Evolutionary conservation across 2,329 filamentous ascomycete genomes (phyloP).

Genomic region (Xylariaceae sp.): DNA sequence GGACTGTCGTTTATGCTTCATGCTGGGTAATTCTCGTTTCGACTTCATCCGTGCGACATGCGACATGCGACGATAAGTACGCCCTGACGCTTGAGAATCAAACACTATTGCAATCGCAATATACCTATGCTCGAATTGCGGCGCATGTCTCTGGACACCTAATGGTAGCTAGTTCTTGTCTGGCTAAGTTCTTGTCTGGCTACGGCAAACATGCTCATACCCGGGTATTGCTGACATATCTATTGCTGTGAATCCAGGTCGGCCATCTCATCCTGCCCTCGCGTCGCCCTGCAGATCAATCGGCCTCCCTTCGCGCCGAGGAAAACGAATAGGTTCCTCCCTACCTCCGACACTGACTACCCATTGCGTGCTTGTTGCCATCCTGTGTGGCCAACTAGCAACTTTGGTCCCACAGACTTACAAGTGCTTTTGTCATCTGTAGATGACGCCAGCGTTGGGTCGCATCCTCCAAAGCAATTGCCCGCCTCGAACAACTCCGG

Average conservation of each 20-base stretch:
- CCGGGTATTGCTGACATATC: background rate
- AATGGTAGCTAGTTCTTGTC: too few relatives aligned
- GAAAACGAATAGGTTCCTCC: background rate
- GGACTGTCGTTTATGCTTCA: background rate
- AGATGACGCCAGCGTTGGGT: conserved; percentile 45
- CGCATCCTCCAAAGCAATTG: conserved; percentile 50
- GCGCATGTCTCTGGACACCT: background rate
- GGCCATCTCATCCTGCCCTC: background rate
- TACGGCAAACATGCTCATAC: background rate
- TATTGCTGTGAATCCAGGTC: background rate
- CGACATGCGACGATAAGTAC: background rate
- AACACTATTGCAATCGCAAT: background rate
- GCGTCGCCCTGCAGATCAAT: background rate
- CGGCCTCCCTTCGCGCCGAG: background rate
- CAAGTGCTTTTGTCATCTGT: conserved; percentile 52
- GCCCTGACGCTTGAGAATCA: background rate
- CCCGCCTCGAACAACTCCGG: conserved; percentile 35
- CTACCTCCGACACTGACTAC: background rate
- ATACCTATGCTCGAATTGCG: too few relatives aligned
- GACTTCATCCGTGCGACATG: background rate
- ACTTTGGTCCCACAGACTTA: conserved; percentile 42
- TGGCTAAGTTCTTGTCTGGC: background rate
- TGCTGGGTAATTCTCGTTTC: background rate
- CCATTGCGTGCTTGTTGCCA: background rate
- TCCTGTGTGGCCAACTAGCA: conserved; percentile 32